phyloP scores from a whole-genome alignment of 257 asterid species.

The Fraxinus cuspidata region DNA sequence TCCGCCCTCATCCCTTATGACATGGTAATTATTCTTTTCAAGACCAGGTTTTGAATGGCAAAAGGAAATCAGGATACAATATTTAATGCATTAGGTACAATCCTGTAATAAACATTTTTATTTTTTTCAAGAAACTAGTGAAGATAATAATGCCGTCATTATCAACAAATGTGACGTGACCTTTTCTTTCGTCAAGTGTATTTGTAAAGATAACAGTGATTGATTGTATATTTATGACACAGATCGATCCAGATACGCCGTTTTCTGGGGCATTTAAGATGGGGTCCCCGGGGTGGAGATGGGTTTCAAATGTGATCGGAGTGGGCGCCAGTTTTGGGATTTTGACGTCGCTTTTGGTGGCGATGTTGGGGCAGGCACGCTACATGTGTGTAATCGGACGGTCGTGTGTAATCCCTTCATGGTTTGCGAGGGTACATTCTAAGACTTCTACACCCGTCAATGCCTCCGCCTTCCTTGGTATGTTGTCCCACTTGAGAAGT shows the following conservation, averaged over 20 bases:
- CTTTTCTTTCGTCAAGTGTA: conserved; percentile 38
- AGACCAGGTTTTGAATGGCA: neutral
- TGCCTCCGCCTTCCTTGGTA: conserved; percentile 91
- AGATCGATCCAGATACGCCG: conserved; percentile 86
- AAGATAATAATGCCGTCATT: conserved; percentile 6
- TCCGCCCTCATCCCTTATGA: conserved; percentile 91
- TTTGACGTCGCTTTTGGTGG: conserved; percentile 82
- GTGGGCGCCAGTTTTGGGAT: conserved; percentile 95
- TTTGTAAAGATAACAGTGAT: conserved; percentile 43
- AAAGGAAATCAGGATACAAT: neutral
- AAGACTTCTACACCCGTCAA: conserved; percentile 86
- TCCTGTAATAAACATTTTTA: neutral
- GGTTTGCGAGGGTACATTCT: conserved; percentile 88
- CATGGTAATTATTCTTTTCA: conserved; percentile 64
- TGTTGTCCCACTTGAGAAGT: neutral
- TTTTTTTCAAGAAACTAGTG: conserved; percentile 37
- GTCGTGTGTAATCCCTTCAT: conserved; percentile 76
- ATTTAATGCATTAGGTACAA: conserved; percentile 9
- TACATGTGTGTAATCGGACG: conserved; percentile 98
- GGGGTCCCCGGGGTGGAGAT: conserved; percentile 59
- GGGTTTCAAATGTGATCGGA: conserved; percentile 91
- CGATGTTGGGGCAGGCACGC: conserved; percentile 96
- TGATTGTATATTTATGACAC: conserved; percentile 34
- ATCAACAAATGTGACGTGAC: neutral
- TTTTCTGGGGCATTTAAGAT: conserved; percentile 73